Conservation (phyloP, 306 rosid species). For the Benincasa hispida region DNA sequence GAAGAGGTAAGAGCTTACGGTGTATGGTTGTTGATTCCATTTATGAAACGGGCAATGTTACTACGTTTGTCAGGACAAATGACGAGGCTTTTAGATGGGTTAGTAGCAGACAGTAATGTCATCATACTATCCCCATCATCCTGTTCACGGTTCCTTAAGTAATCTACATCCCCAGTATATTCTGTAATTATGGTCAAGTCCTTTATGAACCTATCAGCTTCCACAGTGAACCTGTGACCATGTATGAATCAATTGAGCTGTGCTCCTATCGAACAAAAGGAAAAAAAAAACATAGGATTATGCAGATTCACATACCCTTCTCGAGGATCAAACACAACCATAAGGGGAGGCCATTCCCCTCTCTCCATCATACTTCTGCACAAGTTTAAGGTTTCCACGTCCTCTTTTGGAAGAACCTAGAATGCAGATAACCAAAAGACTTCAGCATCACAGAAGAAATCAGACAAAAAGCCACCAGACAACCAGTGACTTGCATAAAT, state of each 20-base stretch:
- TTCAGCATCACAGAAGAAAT: not conserved
- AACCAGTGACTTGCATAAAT: not conserved
- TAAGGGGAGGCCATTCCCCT: constrained; percentile 89
- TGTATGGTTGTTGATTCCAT: constrained; percentile 86
- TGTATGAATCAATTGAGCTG: not conserved
- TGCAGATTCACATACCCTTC: constrained; percentile 54
- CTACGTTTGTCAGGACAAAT: constrained; percentile 80
- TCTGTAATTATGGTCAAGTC: constrained; percentile 90
- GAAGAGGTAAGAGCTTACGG: constrained; percentile 38
- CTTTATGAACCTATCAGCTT: constrained; percentile 68
- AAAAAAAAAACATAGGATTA: not conserved
- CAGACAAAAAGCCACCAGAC: not conserved
- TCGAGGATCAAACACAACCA: constrained; percentile 87
- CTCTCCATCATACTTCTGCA: constrained; percentile 79
- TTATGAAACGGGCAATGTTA: constrained; percentile 87
- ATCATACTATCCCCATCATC: constrained; percentile 95
- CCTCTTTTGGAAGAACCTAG: constrained; percentile 72
- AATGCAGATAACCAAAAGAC: constrained; percentile 8
- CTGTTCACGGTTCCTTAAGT: constrained; percentile 61
- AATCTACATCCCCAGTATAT: constrained; percentile 92
- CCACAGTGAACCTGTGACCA: constrained; percentile 70
- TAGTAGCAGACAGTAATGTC: constrained; percentile 72
- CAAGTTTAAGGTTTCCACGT: constrained; percentile 47
- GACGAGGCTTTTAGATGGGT: constrained; percentile 60
- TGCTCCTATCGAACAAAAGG: not conserved